A percentile compares a stretch with the other conserved stretches of the same genome.
phyloP scores from a whole-genome alignment of 2,329 filamentous ascomycete species.

The Aspergillus sp. region DNA sequence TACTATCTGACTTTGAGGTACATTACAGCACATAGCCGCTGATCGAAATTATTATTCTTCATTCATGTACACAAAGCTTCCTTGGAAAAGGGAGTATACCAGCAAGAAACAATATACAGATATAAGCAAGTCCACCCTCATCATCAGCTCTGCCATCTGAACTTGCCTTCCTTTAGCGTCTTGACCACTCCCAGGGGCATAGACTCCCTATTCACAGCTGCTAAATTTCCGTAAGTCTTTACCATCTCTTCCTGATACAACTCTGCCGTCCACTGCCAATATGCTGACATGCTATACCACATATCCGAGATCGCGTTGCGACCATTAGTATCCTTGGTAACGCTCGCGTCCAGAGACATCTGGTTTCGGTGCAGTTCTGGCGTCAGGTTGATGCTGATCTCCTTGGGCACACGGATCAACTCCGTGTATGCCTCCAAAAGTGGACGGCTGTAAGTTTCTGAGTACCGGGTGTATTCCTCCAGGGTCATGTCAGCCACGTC shows the following conservation, averaged over 20 bases:
- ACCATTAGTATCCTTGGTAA: conserved; percentile 4
- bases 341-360: conserved; percentile 16
- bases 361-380: conserved; percentile 29
- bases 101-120: not conserved
- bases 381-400: conserved; percentile 33
- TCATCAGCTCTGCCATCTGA: conserved; percentile 44
- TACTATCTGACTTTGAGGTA: conserved; percentile 27
- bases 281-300: conserved; percentile 42
- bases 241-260: conserved; percentile 46
- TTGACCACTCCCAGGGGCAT: conserved; percentile 48
- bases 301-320: conserved; percentile 23
- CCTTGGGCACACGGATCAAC: conserved; percentile 35
- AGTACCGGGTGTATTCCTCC: conserved; percentile 41
- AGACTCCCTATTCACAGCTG: conserved; percentile 43
- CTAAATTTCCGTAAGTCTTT: conserved; percentile 41
- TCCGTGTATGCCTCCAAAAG: conserved; percentile 35
- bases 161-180: conserved; percentile 43
- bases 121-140: not conserved
- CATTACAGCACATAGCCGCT: conserved; percentile 9
- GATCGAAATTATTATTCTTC: not conserved
- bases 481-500: conserved; percentile 32
- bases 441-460: conserved; percentile 35
- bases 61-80: not conserved
- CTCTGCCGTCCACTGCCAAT: conserved; percentile 47
- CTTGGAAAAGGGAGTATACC: not conserved